phyloP scores from a whole-genome alignment of 306 rosid species.

The Styphnolobium japonicum region DNA sequence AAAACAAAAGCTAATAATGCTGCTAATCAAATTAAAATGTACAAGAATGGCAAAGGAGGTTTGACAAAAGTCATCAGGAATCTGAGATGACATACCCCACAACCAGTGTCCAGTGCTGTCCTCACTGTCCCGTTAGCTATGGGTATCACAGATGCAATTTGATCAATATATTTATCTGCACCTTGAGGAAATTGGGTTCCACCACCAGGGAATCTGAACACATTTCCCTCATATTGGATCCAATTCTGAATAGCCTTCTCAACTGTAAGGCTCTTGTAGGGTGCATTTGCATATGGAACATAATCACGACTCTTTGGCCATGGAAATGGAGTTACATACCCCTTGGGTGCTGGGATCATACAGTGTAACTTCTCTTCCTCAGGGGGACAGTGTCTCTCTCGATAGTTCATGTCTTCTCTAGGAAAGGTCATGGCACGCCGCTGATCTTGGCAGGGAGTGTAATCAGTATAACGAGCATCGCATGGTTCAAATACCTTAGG shows the following conservation, averaged over 20 bases:
- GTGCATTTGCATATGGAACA: constrained; percentile 88
- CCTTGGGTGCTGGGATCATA: constrained; percentile 84
- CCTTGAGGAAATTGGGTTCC: constrained; percentile 95
- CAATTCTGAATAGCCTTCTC: constrained; percentile 95
- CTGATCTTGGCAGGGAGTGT: constrained; percentile 90
- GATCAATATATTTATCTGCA: constrained; percentile 81
- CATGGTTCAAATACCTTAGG: constrained; percentile 56
- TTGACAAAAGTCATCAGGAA: background rate
- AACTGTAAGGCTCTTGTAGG: constrained; percentile 85
- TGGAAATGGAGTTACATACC: constrained; percentile 85
- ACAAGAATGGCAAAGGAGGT: background rate
- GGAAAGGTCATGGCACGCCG: constrained; percentile 88
- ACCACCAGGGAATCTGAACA: constrained; percentile 82
- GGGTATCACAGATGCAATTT: constrained; percentile 79
- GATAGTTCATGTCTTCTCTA: constrained; percentile 67
- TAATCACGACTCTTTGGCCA: constrained; percentile 94
- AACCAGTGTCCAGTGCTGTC: constrained; percentile 85
- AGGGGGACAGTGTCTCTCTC: constrained; percentile 82
- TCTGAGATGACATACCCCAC: constrained; percentile 62
- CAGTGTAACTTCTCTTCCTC: constrained; percentile 74
- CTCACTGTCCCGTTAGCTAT: constrained; percentile 75
- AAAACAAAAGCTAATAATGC: constrained; percentile 9
- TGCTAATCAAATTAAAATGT: background rate
- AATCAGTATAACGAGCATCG: constrained; percentile 51
- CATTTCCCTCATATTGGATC: constrained; percentile 89